Base-by-base conservation (phyloP, 352 stramenopile genomes). In the Phytophthora quininea region DNA sequence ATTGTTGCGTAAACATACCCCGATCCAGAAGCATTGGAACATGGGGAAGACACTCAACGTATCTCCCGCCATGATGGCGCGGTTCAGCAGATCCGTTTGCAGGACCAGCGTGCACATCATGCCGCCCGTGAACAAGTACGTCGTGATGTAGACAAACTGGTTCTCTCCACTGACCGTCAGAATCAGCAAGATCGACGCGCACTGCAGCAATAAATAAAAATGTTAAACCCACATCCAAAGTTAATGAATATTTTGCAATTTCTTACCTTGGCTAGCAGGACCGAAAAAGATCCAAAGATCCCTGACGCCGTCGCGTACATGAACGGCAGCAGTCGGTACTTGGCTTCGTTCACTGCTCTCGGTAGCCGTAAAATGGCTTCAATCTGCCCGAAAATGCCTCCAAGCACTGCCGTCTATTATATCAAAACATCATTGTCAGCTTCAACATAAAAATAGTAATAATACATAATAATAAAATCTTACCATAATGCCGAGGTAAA, bases 11-110 rank as follows among this genome's bases (percentile, higher is more conserved):
- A 45, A 3, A 86, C 85, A 54, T 61, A 95, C 87, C 15, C 87
- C 84, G 62, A 95, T 95, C 85, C 87, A 95, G 53, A 95, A 93
- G 71, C 87, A 95, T 75, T 95, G 87, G 56, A 95, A 95, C 82
- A 95, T 93, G 1, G 87, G 87, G 54, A 93, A 95, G 3, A 95
- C 87, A 46, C 83, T 92, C 24, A 95, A 80, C n/a, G 85, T 95
- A 52, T 93, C 87, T 6, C 87, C 87, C 4, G 64, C 69, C 87
- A 95, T 95, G 66, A 95, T 93, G 9, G 85, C 86, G 38, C 87
- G 85, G 69, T 95, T 95, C 11, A 95, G 70, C 58, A 93, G 50
- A 50, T 95, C 85, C 0, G 87, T 95, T 62, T 95, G 87, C n/a
- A 93, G 74, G 56, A 93, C 77, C 52, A 95, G 73, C 58, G 86